Base-by-base conservation (phyloP, 1,139 yeast species). In the Pichia sp. region DNA sequence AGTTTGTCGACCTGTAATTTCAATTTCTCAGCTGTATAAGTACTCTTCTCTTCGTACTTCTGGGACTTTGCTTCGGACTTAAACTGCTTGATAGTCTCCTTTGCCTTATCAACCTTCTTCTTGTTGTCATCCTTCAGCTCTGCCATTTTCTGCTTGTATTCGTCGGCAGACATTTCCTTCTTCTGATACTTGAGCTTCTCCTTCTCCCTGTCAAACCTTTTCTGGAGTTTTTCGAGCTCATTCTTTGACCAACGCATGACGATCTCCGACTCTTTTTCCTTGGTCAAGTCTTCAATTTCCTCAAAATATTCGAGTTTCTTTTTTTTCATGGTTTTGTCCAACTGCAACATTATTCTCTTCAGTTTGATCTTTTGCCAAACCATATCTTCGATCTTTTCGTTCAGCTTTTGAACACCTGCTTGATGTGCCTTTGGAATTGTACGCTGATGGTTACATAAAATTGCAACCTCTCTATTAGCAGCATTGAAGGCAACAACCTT, bases 361-460 rank as follows among this genome's bases (percentile, higher is more conserved):
- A 78, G 69, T 61, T 96, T 77, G 56, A 85, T 80, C 69, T 85
- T 87, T 66, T 87, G 90, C 96, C 97, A 92, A 56, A 81, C 70
- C 71, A 89, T 75, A 72, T 90, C 97, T 64, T 82, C 79, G 57
- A 92, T 79, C 64, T 79, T 84, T 55, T 87, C 96, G 60, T 76
- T 81, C 52, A 90, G 89, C 67, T 85, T 89, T 60, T 84, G 90
- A 54, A 92, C 88, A 5, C 90, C 78, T 19, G 81, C 80, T 44
- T 88, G 93, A 67, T 92, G 97, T 7, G 82, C 82, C 68, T 90
- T 90, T 56, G 92, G 82, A 23, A 90, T 92, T 30, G 96, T 82
- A 72, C 97, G 85, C 77, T 92, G 98, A 79, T 92, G 98, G 77
- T 92, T 92, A 87, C 98, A 92, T 65, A 92, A 76, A 59, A 92